Percentiles rank a stretch among this genome's conserved stretches.
phyloP scores from a whole-genome alignment of 441 rosid species.

The Hura crepitans region DNA sequence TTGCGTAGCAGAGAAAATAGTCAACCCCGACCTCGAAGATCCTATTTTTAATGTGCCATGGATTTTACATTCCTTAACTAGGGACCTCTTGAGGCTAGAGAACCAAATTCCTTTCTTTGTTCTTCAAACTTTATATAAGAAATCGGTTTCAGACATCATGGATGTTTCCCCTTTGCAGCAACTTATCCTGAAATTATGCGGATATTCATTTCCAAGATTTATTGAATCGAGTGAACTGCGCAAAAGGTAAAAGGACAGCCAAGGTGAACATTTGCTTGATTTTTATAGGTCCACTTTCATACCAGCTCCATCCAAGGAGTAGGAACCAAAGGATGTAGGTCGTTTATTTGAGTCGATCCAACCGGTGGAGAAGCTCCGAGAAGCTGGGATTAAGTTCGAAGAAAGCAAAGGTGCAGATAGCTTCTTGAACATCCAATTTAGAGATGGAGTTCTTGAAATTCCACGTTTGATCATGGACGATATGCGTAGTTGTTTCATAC shows the following conservation, averaged over 20 bases:
- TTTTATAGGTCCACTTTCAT: slow-evolving; percentile 37
- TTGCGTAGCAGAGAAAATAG: slow-evolving; percentile 24
- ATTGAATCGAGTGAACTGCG: too few species aligned
- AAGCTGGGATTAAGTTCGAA: slow-evolving; percentile 41
- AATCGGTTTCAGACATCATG: slow-evolving; percentile 7
- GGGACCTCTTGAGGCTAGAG: slow-evolving; percentile 40
- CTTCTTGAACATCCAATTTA: slow-evolving; percentile 38
- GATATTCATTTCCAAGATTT: slow-evolving; percentile 20
- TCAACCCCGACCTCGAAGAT: slow-evolving; percentile 17
- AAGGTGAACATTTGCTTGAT: slow-evolving; percentile 47
- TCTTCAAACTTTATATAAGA: slow-evolving; percentile 27
- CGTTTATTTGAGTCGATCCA: slow-evolving; percentile 28
- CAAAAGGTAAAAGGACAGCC: slow-evolving; percentile 9
- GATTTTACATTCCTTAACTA: slow-evolving; percentile 28
- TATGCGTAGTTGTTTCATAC: slow-evolving; percentile 38
- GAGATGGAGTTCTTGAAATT: slow-evolving; percentile 40
- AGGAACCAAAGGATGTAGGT: slow-evolving; percentile 2
- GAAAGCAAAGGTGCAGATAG: slow-evolving; percentile 27
- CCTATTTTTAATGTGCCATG: slow-evolving; percentile 37
- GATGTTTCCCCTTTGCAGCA: slow-evolving; percentile 14
- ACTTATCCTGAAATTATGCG: slow-evolving; percentile 33
- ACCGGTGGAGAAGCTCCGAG: slow-evolving; percentile 42
- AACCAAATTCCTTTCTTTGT: slow-evolving; percentile 23
- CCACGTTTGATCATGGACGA: slow-evolving; percentile 42
- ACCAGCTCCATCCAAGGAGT: slow-evolving; percentile 19